Conservation (phyloP, 1,139 yeast species). For the Nakaseomyces delphensis region DNA sequence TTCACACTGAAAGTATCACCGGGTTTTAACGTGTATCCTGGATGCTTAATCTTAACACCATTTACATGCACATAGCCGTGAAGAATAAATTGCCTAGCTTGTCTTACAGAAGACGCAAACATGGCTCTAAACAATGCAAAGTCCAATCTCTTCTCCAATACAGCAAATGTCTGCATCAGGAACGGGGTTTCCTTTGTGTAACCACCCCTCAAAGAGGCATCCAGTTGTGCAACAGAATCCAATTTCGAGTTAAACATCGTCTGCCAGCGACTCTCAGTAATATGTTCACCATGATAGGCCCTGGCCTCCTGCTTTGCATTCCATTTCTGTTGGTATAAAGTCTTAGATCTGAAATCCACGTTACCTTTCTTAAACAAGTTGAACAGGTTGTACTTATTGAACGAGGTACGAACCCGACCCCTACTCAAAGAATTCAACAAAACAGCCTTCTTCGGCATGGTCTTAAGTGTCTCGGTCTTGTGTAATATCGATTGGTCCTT, state of each 20-base stretch:
- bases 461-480: too few species aligned
- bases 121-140: slow-evolving; percentile 82
- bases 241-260: slow-evolving; percentile 62
- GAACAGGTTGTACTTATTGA: slow-evolving; percentile 87
- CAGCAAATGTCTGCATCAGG: slow-evolving; percentile 81
- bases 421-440: slow-evolving; percentile 52
- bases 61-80: slow-evolving; percentile 82
- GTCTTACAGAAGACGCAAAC: slow-evolving; percentile 91
- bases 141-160: slow-evolving; percentile 80
- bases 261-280: slow-evolving; percentile 78
- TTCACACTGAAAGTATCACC: slow-evolving; percentile 84
- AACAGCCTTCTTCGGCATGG: slow-evolving; percentile 57
- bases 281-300: slow-evolving; percentile 91
- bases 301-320: slow-evolving; percentile 84
- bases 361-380: slow-evolving; percentile 66
- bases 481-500: too few species aligned
- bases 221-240: slow-evolving; percentile 78
- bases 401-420: slow-evolving; percentile 79
- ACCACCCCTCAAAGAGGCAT: slow-evolving; percentile 61
- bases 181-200: slow-evolving; percentile 59
- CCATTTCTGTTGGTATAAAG: slow-evolving; percentile 88
- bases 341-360: slow-evolving; percentile 44
- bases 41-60: slow-evolving; percentile 68
- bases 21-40: slow-evolving; percentile 65
- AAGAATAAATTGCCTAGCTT: slow-evolving; percentile 81